Evolutionary conservation across 768 basidiomycete species (phyloP), one percentile per base, ranked within the genome.

Genomic region (Suillus brevipes): DNA sequence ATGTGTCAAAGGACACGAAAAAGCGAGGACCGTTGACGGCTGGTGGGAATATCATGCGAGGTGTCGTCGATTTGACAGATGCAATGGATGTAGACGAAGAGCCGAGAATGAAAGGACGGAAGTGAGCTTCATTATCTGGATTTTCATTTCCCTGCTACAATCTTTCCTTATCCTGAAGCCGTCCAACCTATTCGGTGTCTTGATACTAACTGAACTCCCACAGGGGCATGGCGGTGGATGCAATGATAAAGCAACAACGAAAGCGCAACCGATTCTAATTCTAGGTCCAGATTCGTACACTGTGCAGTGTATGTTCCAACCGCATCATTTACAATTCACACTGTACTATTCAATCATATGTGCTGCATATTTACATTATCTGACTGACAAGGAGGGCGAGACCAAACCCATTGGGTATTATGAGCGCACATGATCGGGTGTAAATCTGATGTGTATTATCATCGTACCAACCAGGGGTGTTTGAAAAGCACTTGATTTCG

Each of bases 51-150:
- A 36, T 16, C 60, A 60, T 45, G 64, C 57, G 56, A 58, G 37
- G 56, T 38, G 16, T 38, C 38, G 9, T 38, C 25, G 57, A 58
- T 18, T 38, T 50, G 4, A 40, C 69, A 63, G 84, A 77, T 70
- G 80, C 71, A 43, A 91, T 91, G 89, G 89, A 90, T 69, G 80
- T 90, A 1, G 89, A 90, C 65, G 89, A 90, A 61, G 79, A 82
- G 1, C 69, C 78, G 14, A 71, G 70, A 69, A 80, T 82, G 8
- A 89, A 88, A 75, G 87, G 84, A 70, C 79, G 88, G 68, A 89
- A 86, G 89, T 89, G 68, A 38, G 87, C 82, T 38, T 10, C 52
- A 45, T 31, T 34, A 59, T 23, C 57, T 49, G 57, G 37, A 60
- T 10, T 36, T 50, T 2, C n/a, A 14, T 53, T 31, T 28, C 34